A percentile compares a stretch with the other conserved stretches of the same genome.
phyloP scores from a whole-genome alignment of 768 basidiomycete species.

The Rhodotorula diobovata region DNA sequence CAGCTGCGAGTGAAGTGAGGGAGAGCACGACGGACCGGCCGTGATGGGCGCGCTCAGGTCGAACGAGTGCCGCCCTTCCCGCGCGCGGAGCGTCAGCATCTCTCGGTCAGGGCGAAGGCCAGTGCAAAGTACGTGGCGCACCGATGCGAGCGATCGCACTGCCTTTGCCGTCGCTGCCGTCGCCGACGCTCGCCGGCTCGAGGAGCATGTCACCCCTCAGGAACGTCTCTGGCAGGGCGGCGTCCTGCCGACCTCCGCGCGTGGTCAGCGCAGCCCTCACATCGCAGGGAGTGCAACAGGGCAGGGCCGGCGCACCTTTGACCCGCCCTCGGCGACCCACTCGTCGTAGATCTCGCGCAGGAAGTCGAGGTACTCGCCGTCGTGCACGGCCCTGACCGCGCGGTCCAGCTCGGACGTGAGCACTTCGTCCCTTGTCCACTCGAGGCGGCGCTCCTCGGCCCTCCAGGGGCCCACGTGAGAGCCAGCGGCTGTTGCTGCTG shows the following conservation, averaged over 20 bases:
- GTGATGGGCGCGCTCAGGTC: conserved; percentile 48
- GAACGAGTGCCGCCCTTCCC: conserved; percentile 45
- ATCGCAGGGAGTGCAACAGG: not conserved
- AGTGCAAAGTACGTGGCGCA: not conserved
- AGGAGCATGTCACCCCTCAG: conserved; percentile 41
- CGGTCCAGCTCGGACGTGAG: conserved; percentile 25
- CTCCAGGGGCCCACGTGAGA: too few relatives aligned
- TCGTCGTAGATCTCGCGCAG: conserved; percentile 44
- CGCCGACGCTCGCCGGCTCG: not conserved
- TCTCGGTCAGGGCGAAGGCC: not conserved
- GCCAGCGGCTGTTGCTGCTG: too few relatives aligned
- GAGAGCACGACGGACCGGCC: conserved; percentile 30
- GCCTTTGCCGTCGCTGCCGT: not conserved
- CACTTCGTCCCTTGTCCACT: conserved; percentile 20
- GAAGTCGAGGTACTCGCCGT: conserved; percentile 44
- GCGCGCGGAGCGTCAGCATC: not conserved
- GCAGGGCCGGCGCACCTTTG: conserved; percentile 30
- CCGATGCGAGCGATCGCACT: conserved; percentile 16
- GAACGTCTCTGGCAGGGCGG: conserved; percentile 48
- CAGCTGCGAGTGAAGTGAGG: not conserved
- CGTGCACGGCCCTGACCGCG: conserved; percentile 39
- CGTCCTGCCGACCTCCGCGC: conserved; percentile 38
- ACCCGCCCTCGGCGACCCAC: conserved; percentile 46
- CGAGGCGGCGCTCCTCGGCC: conserved; percentile 29
- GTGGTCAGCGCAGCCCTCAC: not conserved